These are phyloP conservation scores for Castanea mollissima DNA, from an alignment of 306 rosid genomes.

Conservation along the genomic window DNA sequence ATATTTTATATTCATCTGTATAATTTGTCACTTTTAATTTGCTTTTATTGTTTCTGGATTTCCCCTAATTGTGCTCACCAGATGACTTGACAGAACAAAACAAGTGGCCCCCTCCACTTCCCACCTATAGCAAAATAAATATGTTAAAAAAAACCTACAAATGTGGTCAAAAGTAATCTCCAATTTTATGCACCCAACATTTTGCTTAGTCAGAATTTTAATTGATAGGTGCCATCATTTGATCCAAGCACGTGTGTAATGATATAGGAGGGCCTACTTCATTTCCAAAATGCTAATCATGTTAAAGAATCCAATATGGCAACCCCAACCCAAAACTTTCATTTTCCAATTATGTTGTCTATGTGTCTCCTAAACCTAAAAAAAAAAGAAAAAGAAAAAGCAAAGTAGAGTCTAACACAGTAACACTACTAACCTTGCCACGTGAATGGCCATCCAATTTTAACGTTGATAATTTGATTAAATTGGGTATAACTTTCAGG, in stretches of 20 bases:
- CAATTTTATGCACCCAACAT: background rate
- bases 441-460: background rate
- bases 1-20: background rate
- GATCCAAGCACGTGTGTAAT: constrained; percentile 44
- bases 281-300: constrained; percentile 10
- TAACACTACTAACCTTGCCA: background rate
- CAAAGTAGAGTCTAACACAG: background rate
- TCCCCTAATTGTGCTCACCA: background rate
- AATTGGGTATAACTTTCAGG: too few relatives aligned
- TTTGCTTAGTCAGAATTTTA: constrained; percentile 18
- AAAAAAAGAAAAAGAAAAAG: background rate
- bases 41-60: background rate
- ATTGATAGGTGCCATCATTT: constrained; percentile 37
- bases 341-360: constrained; percentile 14
- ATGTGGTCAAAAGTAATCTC: background rate
- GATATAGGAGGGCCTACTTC: constrained; percentile 23
- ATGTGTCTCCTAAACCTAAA: background rate
- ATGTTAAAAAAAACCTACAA: background rate
- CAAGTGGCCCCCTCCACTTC: background rate
- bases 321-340: background rate
- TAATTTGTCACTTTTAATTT: background rate
- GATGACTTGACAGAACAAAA: background rate
- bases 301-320: constrained; percentile 25
- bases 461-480: background rate
- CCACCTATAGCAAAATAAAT: background rate